Evolutionary conservation across 331 rosid species (phyloP).

Genomic region (Rosa hybrid): DNA sequence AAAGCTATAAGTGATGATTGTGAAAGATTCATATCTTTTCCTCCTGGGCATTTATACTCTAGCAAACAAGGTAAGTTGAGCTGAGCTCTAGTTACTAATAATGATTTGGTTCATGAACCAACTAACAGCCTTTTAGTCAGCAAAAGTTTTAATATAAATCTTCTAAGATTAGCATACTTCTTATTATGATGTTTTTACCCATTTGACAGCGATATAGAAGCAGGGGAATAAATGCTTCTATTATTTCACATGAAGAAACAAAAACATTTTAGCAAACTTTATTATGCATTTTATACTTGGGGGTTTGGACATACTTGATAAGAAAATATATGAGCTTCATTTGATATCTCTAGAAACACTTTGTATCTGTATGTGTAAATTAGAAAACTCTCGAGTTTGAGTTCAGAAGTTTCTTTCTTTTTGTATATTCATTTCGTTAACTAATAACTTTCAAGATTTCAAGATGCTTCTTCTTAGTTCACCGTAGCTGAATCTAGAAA

Average conservation of each 20-base stretch:
- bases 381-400: not conserved
- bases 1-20: slow-evolving; percentile 95
- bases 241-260: not conserved
- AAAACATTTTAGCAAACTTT: not conserved
- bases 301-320: not conserved
- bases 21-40: slow-evolving; percentile 76
- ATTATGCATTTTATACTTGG: not conserved
- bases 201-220: not conserved
- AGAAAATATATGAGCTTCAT: not conserved
- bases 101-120: not conserved
- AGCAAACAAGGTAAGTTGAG: slow-evolving; percentile 69
- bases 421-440: not conserved
- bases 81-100: slow-evolving; percentile 18
- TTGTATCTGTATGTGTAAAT: not conserved
- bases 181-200: not conserved
- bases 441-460: not conserved
- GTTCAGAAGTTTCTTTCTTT: not conserved
- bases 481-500: not conserved
- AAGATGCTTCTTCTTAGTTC: not conserved
- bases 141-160: not conserved
- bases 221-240: not conserved
- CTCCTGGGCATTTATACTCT: slow-evolving; percentile 49
- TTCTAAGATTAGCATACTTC: not conserved
- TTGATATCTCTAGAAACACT: not conserved
- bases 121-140: not conserved